Conservation (phyloP, 352 stramenopile species). For the Phytophthora capsici region DNA sequence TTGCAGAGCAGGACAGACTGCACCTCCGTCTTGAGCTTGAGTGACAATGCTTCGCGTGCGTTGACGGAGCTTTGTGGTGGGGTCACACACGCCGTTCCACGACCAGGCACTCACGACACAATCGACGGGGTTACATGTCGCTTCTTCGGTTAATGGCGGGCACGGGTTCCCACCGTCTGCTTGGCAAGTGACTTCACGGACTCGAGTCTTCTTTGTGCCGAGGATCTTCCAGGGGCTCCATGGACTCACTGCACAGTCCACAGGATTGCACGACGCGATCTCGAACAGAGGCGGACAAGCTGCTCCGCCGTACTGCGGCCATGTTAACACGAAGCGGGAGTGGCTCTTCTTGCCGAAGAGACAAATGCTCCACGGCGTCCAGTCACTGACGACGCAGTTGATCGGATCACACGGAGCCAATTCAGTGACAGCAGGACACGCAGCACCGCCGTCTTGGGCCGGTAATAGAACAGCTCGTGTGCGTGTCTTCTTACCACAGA, state of each 20-base stretch:
- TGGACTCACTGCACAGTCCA: conserved; percentile 51
- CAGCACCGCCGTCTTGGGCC: conserved; percentile 30
- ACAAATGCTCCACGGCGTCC: conserved; percentile 50
- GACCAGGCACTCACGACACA: conserved; percentile 54
- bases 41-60: conserved; percentile 41
- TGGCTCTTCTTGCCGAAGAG: conserved; percentile 43
- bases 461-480: conserved; percentile 35
- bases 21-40: conserved; percentile 44
- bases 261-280: conserved; percentile 31
- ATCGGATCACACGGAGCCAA: conserved; percentile 46
- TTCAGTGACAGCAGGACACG: conserved; percentile 41
- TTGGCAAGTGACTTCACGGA: conserved; percentile 41
- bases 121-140: conserved; percentile 45
- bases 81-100: conserved; percentile 42
- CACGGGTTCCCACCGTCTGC: conserved; percentile 53
- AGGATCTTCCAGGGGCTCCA: conserved; percentile 48
- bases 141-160: conserved; percentile 47
- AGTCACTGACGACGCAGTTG: conserved; percentile 52
- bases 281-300: conserved; percentile 43
- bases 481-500: conserved; percentile 42
- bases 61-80: conserved; percentile 36
- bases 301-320: conserved; percentile 44
- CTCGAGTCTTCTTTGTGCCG: conserved; percentile 46
- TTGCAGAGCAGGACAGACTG: conserved; percentile 43
- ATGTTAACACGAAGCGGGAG: conserved; percentile 38